Base-by-base conservation (phyloP, 1,284 basidiomycete genomes). In the Pholiota adiposa region DNA sequence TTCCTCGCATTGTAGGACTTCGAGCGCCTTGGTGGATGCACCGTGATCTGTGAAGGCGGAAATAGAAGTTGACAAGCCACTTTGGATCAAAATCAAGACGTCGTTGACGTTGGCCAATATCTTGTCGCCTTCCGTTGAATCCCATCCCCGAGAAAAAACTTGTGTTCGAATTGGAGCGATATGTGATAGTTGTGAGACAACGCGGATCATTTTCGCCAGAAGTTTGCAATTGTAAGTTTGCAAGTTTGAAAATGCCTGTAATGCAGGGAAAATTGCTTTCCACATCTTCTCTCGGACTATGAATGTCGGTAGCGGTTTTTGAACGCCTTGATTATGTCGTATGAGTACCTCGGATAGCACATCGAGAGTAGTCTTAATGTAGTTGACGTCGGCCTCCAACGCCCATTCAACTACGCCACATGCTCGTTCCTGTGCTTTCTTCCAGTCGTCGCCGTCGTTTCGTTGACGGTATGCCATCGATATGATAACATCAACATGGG, bases 41-140 rank as follows among this genome's bases (percentile, higher is more conserved):
- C 81, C 84, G 63, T 83, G 80, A 64, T 91, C 85, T 11, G 86
- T 81, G 63, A 76, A 88, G 21, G 82, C 81, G 12, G 85, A 86
- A 51, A 94, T 75, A 2, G 82, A 77, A 31, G 84, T 80, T 0
- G 83, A 75, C 63, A 94, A 90, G 0, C 88, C 87, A 19, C 78
- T 75, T 59, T 87, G 84, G 40, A 91, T 81, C 27, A 76, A 69
- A 4, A 67, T 69, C 51, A 96, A 71, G 2, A 85, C 79, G 12
- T 71, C 68, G 70, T 94, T 93, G 65, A 94, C 77, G 16, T 77
- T 72, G 19, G 77, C 73, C 14, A 89, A 71, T 2, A 79, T 75
- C 0, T 65, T 53, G 67, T 71, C 65, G 19, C 66, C 54, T 53
- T 68, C 64, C 58, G 66, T 36, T 33, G 69, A 58, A 68, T 78